Evolutionary conservation across 73 alveolate species (phyloP), one percentile per base, ranked within the genome.

Genomic region (Paramecium tetraurelia): DNA sequence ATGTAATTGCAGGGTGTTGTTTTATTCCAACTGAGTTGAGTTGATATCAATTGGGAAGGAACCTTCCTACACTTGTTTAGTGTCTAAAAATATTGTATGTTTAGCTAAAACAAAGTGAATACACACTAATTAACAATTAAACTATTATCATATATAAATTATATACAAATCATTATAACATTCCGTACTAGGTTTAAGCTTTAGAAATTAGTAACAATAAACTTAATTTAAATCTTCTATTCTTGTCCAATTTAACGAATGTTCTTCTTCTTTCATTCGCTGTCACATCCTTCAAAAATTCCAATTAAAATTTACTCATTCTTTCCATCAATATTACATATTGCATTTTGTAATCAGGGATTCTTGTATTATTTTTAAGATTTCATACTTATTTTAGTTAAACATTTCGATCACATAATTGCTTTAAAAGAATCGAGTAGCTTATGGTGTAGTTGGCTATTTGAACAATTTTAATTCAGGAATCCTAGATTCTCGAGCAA

Each of bases 111-210:
- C 18, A 29, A 35, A 35, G 14, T 36, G 86, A 72, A 72, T 36
- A 21, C 40, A 31, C 59, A 72, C n/a, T 72, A 35, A 72, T 11
- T 63, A 63, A 31, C 84, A 63, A 63, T 27, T 63, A 31, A 72
- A 72, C 63, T 72, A 72, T 35, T 72, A 72, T 72, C 86, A 72
- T 72, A 8, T 11, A 72, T 53, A 53, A 53, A 53, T 53, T 53
- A 53, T 72, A 72, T 72, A 72, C 59, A 80, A 80, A 80, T 80
- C 75, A 80, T 20, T 31, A 80, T 80, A 41, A 46, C 22, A 80
- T 44, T 80, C 46, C 14, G 46, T 41, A 44, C 31, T 40, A 44
- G 31, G 90, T 80, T 18, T 48, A 8, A 53, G 69, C 35, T 43
- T 35, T 80, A 31, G 90, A 80, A 24, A 80, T 80, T 27, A 80